These are phyloP conservation scores for Erysiphe pulchra DNA, from an alignment of 2,329 filamentous ascomycete species.

Conservation along the genomic window DNA sequence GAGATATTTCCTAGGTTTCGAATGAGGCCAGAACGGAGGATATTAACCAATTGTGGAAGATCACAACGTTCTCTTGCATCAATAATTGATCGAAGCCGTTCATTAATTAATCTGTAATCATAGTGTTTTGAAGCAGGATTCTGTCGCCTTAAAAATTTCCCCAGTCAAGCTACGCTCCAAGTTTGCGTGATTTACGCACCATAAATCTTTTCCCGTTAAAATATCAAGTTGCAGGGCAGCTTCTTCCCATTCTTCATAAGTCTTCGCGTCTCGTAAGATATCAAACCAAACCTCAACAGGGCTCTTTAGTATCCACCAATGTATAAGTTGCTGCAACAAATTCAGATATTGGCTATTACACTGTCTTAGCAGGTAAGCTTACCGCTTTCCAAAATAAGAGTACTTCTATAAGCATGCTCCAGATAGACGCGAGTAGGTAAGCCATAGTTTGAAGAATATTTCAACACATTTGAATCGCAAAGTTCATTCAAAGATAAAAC, in stretches of 20 bases:
- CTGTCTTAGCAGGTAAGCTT: background rate
- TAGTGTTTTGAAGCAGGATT: constrained; percentile 61
- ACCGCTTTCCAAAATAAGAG: constrained; percentile 7
- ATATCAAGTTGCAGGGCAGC: constrained; percentile 67
- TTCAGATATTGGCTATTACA: background rate
- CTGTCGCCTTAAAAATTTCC: constrained; percentile 35
- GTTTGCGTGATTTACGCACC: constrained; percentile 21
- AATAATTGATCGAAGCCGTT: constrained; percentile 46
- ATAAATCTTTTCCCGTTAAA: constrained; percentile 54
- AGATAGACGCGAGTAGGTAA: constrained; percentile 18
- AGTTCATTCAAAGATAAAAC: too few relatives aligned
- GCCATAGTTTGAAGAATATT: constrained; percentile 6
- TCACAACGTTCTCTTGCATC: constrained; percentile 45
- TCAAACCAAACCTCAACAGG: constrained; percentile 39
- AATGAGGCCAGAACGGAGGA: constrained; percentile 53
- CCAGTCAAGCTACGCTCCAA: background rate
- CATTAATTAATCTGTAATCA: constrained; percentile 62
- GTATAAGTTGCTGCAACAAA: constrained; percentile 31
- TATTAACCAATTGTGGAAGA: constrained; percentile 47
- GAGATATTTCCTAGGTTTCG: constrained; percentile 85
- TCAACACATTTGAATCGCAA: background rate
- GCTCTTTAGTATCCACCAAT: constrained; percentile 40
- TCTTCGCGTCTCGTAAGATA: constrained; percentile 35
- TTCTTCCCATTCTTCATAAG: constrained; percentile 69
- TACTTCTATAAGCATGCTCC: constrained; percentile 22